These are phyloP conservation scores for Zygosaccharomyces sapae DNA, from an alignment of 1,139 yeast species.

Conservation along the genomic window DNA sequence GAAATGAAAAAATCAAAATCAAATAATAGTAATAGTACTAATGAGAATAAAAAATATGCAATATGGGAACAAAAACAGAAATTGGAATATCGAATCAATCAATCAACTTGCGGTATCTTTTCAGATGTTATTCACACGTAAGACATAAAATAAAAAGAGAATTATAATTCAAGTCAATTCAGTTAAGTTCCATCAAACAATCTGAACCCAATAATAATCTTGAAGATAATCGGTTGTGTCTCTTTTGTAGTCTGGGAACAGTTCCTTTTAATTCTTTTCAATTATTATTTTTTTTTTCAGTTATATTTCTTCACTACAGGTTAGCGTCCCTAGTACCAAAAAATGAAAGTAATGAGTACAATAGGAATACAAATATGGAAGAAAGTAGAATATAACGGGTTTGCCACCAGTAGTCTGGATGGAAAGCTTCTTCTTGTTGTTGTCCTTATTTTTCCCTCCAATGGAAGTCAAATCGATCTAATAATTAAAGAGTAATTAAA, in stretches of 20 bases:
- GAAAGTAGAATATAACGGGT: no score
- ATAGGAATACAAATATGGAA: no score
- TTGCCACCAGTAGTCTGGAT: no score
- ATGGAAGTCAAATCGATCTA: no score
- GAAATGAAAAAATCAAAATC: not conserved
- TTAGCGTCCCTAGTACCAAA: no score
- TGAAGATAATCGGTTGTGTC: not conserved
- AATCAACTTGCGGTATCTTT: no score
- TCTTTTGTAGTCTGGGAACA: not conserved
- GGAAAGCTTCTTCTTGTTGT: no score
- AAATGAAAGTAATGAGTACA: no score
- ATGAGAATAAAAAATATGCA: not conserved
- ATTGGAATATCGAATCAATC: not conserved
- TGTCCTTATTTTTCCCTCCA: no score
- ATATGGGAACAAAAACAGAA: not conserved
- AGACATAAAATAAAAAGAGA: not conserved
- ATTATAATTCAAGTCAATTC: not conserved
- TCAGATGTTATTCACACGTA: not conserved
- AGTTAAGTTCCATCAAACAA: not conserved
- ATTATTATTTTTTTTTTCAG: not conserved
- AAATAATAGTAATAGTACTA: not conserved
- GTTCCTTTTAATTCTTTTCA: not conserved
- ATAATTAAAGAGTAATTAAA: no score
- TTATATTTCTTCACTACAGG: not conserved
- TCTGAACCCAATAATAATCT: not conserved